Percentiles rank a stretch among this genome's conserved stretches.
Conservation (phyloP, 305 asterid species). For the Solanum chacoense region DNA sequence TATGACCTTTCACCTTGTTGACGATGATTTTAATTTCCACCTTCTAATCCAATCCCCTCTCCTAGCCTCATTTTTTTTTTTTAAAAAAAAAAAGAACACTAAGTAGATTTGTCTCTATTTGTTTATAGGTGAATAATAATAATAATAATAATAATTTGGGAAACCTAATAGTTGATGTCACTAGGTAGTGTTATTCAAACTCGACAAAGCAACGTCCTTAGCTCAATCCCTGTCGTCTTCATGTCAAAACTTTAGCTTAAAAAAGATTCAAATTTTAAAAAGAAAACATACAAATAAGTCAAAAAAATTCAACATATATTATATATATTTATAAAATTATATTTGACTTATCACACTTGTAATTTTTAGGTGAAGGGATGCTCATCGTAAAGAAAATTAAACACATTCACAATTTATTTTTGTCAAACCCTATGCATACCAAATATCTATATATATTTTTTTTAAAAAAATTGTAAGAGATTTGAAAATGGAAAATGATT, state of each 20-base stretch:
- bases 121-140: background rate
- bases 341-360: background rate
- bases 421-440: background rate
- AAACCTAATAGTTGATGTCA: background rate
- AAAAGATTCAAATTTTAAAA: background rate
- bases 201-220: background rate
- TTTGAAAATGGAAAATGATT: background rate
- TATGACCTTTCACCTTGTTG: background rate
- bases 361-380: background rate
- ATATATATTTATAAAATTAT: background rate
- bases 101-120: background rate
- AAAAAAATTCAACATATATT: background rate
- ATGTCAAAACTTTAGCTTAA: background rate
- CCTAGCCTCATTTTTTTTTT: background rate
- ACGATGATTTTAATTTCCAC: background rate
- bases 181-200: background rate
- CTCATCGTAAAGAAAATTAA: background rate
- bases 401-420: background rate
- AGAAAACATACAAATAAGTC: background rate
- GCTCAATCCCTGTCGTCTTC: background rate
- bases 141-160: background rate
- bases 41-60: background rate
- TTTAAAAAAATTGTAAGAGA: background rate
- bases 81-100: background rate
- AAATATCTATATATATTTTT: background rate